A percentile compares a stretch with the other conserved stretches of the same genome.
Evolutionary conservation across 306 rosid species (phyloP).

Genomic region (Astragalus glycyphyllos): DNA sequence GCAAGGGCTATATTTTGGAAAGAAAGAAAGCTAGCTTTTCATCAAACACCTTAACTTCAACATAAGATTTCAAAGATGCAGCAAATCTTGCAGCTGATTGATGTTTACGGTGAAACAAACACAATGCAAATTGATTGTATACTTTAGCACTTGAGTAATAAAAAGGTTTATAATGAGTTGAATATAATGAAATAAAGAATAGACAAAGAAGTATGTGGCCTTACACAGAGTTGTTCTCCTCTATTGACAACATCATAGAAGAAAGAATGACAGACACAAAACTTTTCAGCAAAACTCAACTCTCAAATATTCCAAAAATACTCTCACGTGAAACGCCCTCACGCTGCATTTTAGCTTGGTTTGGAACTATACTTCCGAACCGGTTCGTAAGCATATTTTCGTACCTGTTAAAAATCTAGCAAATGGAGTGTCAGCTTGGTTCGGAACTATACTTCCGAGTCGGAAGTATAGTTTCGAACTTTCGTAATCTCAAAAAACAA

Average conservation of each 20-base stretch:
- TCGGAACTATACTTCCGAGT: no score
- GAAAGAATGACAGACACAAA: conserved; percentile 89
- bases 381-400: no score
- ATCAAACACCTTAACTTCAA: conserved; percentile 76
- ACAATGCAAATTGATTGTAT: conserved; percentile 3
- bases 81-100: conserved; percentile 88
- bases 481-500: no score
- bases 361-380: no score
- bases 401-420: no score
- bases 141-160: conserved; percentile 14
- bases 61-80: conserved; percentile 68
- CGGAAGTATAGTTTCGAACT: no score
- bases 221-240: conserved; percentile 90
- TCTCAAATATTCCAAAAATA: no score
- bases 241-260: conserved; percentile 82
- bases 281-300: no score
- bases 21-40: conserved; percentile 75
- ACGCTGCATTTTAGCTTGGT: no score
- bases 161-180: conserved; percentile 11
- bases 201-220: conserved; percentile 41
- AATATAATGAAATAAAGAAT: conserved; percentile 11
- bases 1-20: conserved; percentile 45
- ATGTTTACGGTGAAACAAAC: conserved; percentile 73
- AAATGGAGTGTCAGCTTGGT: no score
- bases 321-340: no score